Percentiles rank a stretch among this genome's conserved stretches.
phyloP scores from a whole-genome alignment of 176 grass and related monocot species.

The Oryza meridionalis region DNA sequence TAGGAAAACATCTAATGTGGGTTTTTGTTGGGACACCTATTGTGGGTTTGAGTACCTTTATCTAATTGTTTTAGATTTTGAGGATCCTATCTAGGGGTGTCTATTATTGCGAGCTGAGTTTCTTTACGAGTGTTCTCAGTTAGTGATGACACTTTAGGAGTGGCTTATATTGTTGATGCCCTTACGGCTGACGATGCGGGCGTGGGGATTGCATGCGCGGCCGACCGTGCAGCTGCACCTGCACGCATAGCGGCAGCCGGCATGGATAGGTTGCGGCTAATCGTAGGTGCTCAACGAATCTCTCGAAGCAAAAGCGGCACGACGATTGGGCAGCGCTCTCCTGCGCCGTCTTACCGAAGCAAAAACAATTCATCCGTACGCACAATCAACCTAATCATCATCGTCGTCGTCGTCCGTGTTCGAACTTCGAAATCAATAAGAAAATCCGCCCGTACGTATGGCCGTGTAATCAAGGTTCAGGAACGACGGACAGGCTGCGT shows the following conservation, averaged over 20 bases:
- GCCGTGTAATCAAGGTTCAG: neutral
- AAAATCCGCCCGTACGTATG: neutral
- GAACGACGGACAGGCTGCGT: neutral
- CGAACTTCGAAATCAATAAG: neutral
- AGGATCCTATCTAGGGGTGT: no score
- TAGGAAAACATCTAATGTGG: no score
- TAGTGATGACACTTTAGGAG: no score
- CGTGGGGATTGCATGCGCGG: no score
- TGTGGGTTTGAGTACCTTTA: no score
- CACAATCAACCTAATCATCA: neutral
- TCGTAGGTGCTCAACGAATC: neutral
- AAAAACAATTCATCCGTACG: neutral
- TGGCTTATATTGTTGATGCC: no score
- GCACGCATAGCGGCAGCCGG: neutral
- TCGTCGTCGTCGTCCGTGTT: neutral
- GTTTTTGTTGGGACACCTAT: no score
- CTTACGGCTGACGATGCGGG: no score
- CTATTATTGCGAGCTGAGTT: no score
- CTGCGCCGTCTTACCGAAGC: neutral
- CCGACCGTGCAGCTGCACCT: neutral
- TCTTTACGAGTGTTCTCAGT: no score
- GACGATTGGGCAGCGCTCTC: neutral
- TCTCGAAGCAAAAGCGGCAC: neutral
- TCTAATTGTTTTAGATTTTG: no score
- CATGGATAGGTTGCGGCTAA: no score